These are phyloP conservation scores for Calonectria honghensis DNA, from an alignment of 2,329 filamentous ascomycete genomes.

Conservation along the genomic window DNA sequence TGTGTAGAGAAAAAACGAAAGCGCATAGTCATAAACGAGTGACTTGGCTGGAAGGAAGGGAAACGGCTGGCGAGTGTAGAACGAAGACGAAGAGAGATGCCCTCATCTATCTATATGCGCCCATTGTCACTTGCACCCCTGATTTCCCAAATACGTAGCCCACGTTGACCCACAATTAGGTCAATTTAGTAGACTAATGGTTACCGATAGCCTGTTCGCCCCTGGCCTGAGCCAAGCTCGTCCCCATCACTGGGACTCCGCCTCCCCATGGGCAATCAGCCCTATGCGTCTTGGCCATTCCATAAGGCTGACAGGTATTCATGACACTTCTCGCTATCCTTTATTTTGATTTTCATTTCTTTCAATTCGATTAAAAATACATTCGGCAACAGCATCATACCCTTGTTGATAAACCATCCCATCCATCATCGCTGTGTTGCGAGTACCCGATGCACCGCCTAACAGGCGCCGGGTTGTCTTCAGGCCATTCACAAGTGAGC, in stretches of 20 bases:
- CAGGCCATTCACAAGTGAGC: neutral
- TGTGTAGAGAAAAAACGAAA: neutral
- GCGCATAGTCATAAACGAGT: neutral
- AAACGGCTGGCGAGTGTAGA: neutral
- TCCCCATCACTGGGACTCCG: neutral
- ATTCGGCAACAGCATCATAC: neutral
- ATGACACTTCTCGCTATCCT: neutral
- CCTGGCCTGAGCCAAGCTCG: neutral
- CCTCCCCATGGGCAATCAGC: neutral
- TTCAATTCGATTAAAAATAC: neutral
- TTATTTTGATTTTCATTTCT: neutral
- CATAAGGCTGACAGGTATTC: neutral
- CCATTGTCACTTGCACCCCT: neutral
- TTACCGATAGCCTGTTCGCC: neutral
- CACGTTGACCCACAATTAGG: neutral
- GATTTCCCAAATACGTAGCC: neutral
- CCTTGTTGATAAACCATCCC: neutral
- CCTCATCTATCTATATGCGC: neutral
- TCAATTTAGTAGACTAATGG: neutral
- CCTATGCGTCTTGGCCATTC: neutral
- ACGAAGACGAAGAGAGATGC: neutral
- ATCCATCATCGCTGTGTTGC: neutral
- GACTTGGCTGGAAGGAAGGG: neutral
- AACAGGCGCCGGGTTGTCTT: neutral
- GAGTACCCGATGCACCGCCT: neutral